A percentile compares a stretch with the other conserved stretches of the same genome.
phyloP scores from a whole-genome alignment of 176 grass and related monocot species.

The Phoenix roebelenii region DNA sequence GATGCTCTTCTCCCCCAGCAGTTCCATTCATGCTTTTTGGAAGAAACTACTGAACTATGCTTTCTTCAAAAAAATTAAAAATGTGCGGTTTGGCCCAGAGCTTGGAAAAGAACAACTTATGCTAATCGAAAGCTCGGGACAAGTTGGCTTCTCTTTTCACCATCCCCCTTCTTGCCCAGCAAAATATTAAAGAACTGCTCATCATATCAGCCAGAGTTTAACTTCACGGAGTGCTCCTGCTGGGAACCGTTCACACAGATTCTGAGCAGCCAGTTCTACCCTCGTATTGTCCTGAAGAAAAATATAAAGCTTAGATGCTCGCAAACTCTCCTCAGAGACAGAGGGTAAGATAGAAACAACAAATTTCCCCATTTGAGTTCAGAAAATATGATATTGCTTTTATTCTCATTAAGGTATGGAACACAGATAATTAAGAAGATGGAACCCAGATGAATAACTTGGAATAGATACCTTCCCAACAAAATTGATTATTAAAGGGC shows the following conservation, averaged over 20 bases:
- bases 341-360: neutral
- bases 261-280: conserved; percentile 29
- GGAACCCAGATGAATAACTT: conserved; percentile 1
- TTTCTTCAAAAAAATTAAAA: too few species aligned
- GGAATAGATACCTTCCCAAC: conserved; percentile 59
- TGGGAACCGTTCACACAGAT: conserved; percentile 27
- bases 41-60: too few species aligned
- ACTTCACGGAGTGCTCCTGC: conserved; percentile 43
- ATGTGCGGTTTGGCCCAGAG: too few species aligned
- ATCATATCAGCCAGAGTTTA: conserved; percentile 30
- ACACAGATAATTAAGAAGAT: neutral
- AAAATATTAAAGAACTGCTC: neutral
- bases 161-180: neutral
- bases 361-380: neutral
- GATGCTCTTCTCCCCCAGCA: too few species aligned
- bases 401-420: too few species aligned
- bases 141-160: too few species aligned
- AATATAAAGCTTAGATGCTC: neutral
- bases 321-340: neutral
- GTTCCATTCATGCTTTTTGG: too few species aligned
- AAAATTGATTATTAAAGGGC: conserved; percentile 57
- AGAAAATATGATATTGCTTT: neutral
- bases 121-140: too few species aligned
- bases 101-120: too few species aligned
- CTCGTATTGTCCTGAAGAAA: conserved; percentile 51